These are phyloP conservation scores for Pythium angustatum DNA, from an alignment of 352 stramenopile species.

Conservation along the genomic window DNA sequence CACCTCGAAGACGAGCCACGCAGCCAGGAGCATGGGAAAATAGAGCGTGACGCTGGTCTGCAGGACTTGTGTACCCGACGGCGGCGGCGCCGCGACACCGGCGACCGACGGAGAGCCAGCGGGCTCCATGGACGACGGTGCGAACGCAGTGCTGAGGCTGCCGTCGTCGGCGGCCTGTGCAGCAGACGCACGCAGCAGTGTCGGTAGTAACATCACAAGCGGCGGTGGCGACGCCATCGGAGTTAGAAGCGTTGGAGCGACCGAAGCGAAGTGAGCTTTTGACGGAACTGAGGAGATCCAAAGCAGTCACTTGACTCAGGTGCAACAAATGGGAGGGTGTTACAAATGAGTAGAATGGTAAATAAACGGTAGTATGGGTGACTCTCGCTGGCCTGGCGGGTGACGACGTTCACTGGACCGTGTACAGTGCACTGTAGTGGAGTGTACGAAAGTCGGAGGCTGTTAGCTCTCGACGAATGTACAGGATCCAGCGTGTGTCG, in stretches of 20 bases:
- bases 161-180: slow-evolving; percentile 7
- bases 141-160: too few species aligned
- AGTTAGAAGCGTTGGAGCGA: neutral
- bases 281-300: slow-evolving; percentile 11
- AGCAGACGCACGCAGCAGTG: slow-evolving; percentile 21
- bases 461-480: too few species aligned
- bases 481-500: too few species aligned
- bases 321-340: slow-evolving; percentile 14
- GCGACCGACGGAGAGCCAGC: too few species aligned
- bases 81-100: neutral
- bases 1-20: slow-evolving; percentile 61
- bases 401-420: neutral
- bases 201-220: slow-evolving; percentile 6
- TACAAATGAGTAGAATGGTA: slow-evolving; percentile 15
- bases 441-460: too few species aligned
- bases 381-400: too few species aligned
- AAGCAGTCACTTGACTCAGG: neutral
- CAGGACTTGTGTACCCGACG: slow-evolving; percentile 41
- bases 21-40: slow-evolving; percentile 57
- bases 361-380: neutral
- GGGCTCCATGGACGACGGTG: too few species aligned
- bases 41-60: slow-evolving; percentile 64
- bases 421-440: neutral
- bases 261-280: slow-evolving; percentile 10
- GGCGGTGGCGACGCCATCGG: slow-evolving; percentile 9